Conservation (phyloP, 768 basidiomycete species). For the Sistotremastrum suecicum region DNA sequence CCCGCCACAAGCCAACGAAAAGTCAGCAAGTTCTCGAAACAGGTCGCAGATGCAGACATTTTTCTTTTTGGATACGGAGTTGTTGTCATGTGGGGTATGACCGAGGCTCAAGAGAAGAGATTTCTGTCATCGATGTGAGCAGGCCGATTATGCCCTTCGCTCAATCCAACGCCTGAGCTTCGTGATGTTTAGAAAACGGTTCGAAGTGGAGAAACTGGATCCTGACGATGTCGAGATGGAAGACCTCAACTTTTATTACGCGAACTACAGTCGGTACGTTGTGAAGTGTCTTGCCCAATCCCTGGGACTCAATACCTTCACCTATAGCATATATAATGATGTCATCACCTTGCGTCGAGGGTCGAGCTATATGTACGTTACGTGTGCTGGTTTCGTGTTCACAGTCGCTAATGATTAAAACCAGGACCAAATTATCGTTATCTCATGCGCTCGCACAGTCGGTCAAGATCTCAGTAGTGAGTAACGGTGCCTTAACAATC, state of each 20-base stretch:
- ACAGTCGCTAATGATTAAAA: conserved; percentile 4
- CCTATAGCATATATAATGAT: conserved; percentile 80
- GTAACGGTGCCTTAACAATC: conserved; percentile 5
- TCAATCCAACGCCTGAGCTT: not conserved
- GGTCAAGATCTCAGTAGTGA: conserved; percentile 86
- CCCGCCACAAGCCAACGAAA: conserved; percentile 21
- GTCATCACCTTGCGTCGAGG: conserved; percentile 91
- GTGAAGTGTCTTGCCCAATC: not conserved
- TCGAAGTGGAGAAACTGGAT: conserved; percentile 78
- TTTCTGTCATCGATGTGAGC: conserved; percentile 84
- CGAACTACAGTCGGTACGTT: conserved; percentile 82
- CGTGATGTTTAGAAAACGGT: conserved; percentile 55
- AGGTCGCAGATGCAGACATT: conserved; percentile 64
- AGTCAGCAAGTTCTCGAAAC: conserved; percentile 6
- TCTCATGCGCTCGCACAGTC: conserved; percentile 94
- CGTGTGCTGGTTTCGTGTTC: conserved; percentile 7
- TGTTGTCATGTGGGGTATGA: conserved; percentile 97
- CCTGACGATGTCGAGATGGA: conserved; percentile 92
- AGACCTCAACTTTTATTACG: conserved; percentile 93
- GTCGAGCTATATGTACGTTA: conserved; percentile 81
- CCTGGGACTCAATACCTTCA: conserved; percentile 3
- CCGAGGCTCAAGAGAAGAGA: conserved; percentile 79
- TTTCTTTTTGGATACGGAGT: conserved; percentile 92
- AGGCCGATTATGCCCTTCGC: not conserved
- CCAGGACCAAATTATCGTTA: conserved; percentile 87